These are phyloP conservation scores for Pichia norvegensis DNA, from an alignment of 1,139 yeast species.

Conservation along the genomic window DNA sequence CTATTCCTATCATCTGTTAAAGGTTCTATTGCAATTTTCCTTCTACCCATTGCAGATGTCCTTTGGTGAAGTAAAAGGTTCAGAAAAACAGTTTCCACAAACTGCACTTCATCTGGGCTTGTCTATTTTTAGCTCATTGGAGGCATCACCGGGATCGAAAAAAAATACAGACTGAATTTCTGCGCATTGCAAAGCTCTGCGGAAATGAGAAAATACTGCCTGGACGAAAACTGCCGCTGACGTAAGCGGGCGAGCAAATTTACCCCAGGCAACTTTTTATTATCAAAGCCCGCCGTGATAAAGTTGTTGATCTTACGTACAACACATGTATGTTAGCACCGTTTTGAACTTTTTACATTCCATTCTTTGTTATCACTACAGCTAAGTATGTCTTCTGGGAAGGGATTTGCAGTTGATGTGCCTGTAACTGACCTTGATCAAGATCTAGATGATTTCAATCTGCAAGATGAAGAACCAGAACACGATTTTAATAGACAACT, in stretches of 20 bases:
- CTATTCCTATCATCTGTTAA: slow-evolving; percentile 83
- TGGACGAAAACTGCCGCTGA: neutral
- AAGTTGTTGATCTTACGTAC: neutral
- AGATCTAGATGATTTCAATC: slow-evolving; percentile 36
- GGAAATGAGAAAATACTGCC: neutral
- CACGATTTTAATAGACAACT: slow-evolving; percentile 20
- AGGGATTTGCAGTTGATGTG: slow-evolving; percentile 37
- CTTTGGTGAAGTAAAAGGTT: neutral
- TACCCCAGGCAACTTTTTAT: too few species aligned
- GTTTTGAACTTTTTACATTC: neutral
- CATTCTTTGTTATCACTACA: neutral
- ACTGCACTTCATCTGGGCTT: neutral
- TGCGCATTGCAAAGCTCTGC: too few species aligned
- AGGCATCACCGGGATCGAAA: too few species aligned
- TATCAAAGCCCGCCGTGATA: neutral
- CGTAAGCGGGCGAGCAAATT: neutral
- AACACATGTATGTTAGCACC: too few species aligned
- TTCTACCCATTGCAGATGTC: slow-evolving; percentile 67
- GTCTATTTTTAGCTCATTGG: neutral
- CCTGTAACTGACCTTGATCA: slow-evolving; percentile 53
- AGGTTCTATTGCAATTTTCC: slow-evolving; percentile 91
- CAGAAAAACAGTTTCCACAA: too few species aligned
- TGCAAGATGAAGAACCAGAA: slow-evolving; percentile 29
- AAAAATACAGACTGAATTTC: too few species aligned
- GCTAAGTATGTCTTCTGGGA: slow-evolving; percentile 2